Percentiles rank a stretch among this genome's conserved stretches.
Conservation (phyloP, 352 stramenopile genomes). For the Phytophthora meadii region DNA sequence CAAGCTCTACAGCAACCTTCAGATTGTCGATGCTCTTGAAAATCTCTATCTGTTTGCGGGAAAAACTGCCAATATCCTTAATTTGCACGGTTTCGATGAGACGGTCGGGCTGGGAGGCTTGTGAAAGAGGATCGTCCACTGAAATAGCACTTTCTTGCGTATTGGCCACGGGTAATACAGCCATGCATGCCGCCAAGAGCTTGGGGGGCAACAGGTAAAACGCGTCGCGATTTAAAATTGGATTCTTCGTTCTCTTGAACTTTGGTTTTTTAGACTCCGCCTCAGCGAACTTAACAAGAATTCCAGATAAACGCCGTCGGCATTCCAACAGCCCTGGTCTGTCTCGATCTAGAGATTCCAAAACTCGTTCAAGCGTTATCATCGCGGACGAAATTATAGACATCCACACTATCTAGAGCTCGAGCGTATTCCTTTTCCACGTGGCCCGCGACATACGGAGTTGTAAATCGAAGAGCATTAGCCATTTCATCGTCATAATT, state of each 20-base stretch:
- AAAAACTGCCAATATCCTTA: constrained; percentile 12
- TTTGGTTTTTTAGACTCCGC: too few relatives aligned
- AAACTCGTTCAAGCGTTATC: too few relatives aligned
- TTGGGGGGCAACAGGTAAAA: constrained; percentile 20
- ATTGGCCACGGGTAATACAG: not conserved
- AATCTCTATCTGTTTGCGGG: constrained; percentile 13
- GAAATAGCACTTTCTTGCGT: not conserved
- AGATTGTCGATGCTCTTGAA: constrained; percentile 6
- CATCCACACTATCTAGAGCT: not conserved
- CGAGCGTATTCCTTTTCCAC: constrained; percentile 16
- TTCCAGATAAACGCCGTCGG: too few relatives aligned
- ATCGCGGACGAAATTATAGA: not conserved
- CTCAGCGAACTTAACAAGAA: too few relatives aligned
- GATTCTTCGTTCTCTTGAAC: constrained; percentile 4
- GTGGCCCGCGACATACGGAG: constrained; percentile 19
- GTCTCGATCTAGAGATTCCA: too few relatives aligned
- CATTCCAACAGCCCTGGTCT: too few relatives aligned
- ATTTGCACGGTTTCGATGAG: not conserved
- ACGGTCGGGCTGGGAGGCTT: not conserved
- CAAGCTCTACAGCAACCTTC: not conserved
- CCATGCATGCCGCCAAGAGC: constrained; percentile 12
- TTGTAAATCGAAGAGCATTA: constrained; percentile 25
- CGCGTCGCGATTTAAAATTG: constrained; percentile 1
- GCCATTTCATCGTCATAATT: constrained; percentile 38
- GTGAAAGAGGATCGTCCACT: not conserved